Conservation (phyloP, 108 stramenopile species). For the Nitzschia putrida region DNA sequence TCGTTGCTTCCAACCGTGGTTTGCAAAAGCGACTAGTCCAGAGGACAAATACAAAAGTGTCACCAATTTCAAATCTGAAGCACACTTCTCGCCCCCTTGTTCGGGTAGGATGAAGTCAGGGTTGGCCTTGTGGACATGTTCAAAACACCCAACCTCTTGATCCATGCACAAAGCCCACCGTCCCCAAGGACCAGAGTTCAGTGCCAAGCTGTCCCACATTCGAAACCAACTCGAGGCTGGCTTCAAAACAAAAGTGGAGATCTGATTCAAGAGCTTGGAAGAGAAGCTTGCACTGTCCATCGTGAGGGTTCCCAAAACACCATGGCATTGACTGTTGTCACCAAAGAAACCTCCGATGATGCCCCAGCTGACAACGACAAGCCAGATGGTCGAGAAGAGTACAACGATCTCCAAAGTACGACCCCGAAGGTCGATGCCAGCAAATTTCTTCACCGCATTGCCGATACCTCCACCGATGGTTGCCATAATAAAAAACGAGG, state of each 20-base stretch:
- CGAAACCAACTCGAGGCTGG: slow-evolving; percentile 45
- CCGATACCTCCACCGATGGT: slow-evolving; percentile 79
- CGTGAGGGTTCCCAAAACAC: slow-evolving; percentile 40
- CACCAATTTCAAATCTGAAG: slow-evolving; percentile 63
- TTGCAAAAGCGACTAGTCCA: slow-evolving; percentile 39
- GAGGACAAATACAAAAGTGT: slow-evolving; percentile 39
- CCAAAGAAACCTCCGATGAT: slow-evolving; percentile 79
- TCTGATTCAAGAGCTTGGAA: not conserved
- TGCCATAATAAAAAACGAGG: slow-evolving; percentile 73
- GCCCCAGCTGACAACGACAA: slow-evolving; percentile 68
- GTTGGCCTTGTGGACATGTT: slow-evolving; percentile 60
- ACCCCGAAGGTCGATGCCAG: slow-evolving; percentile 78
- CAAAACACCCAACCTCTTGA: slow-evolving; percentile 61
- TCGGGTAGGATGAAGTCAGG: slow-evolving; percentile 64
- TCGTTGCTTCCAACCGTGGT: slow-evolving; percentile 49
- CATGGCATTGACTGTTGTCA: slow-evolving; percentile 56
- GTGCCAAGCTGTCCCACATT: slow-evolving; percentile 46
- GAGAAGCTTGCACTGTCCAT: slow-evolving; percentile 10
- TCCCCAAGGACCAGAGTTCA: slow-evolving; percentile 44
- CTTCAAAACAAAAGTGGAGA: slow-evolving; percentile 35
- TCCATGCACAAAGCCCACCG: slow-evolving; percentile 45
- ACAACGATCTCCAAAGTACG: slow-evolving; percentile 70
- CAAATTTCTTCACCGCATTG: slow-evolving; percentile 54
- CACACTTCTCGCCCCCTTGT: slow-evolving; percentile 49
- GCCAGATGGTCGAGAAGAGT: slow-evolving; percentile 61